These are phyloP conservation scores for Davidsoniella eucalypti DNA, from an alignment of 2,329 filamentous ascomycete genomes.

Conservation along the genomic window DNA sequence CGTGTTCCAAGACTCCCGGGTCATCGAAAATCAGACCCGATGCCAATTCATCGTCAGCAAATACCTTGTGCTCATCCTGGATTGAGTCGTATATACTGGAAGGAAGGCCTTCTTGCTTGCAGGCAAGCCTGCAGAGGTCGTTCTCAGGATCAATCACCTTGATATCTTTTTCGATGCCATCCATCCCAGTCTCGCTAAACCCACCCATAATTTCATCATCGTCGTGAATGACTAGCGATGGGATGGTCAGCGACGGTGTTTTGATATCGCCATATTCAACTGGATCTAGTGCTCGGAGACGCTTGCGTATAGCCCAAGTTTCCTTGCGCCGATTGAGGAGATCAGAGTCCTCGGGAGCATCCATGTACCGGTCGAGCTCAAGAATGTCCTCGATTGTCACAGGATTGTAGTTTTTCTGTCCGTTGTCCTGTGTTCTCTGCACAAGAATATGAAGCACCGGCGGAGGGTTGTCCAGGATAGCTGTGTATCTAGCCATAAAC, in stretches of 20 bases:
- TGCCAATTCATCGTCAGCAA: background rate
- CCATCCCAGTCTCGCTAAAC: background rate
- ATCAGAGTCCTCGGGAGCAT: slow-evolving; percentile 41
- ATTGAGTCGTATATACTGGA: background rate
- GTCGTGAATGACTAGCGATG: slow-evolving; percentile 2
- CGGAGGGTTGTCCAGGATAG: slow-evolving; percentile 53
- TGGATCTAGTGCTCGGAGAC: slow-evolving; percentile 1
- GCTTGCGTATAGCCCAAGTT: slow-evolving; percentile 47
- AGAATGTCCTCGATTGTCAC: slow-evolving; percentile 67
- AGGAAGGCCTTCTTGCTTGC: slow-evolving; percentile 7
- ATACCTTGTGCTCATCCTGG: background rate
- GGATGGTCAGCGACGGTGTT: background rate
- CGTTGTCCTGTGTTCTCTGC: slow-evolving; percentile 61
- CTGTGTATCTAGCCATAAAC: slow-evolving; percentile 42
- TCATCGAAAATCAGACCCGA: background rate
- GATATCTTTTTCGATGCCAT: background rate
- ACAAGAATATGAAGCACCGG: slow-evolving; percentile 82
- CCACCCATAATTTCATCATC: background rate
- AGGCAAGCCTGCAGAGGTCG: slow-evolving; percentile 1
- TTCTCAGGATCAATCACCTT: background rate
- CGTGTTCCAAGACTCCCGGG: background rate
- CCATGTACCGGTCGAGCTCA: slow-evolving; percentile 79
- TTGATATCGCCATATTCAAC: slow-evolving; percentile 6
- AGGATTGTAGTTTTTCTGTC: slow-evolving; percentile 59
- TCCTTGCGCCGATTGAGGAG: slow-evolving; percentile 49